Evolutionary conservation across 768 basidiomycete species (phyloP), one percentile per base, ranked within the genome.

Genomic region (Kwoniella europaea): DNA sequence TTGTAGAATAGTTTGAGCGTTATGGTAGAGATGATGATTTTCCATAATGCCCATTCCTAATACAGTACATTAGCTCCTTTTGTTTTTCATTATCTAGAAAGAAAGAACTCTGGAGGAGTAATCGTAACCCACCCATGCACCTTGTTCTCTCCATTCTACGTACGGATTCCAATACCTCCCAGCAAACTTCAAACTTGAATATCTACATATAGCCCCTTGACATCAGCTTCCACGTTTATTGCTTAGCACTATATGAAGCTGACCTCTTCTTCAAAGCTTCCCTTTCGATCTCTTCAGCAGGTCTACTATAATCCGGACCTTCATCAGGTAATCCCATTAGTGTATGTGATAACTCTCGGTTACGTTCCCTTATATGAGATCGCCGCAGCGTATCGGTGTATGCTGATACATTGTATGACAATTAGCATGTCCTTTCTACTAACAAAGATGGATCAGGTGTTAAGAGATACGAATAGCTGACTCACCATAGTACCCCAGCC

Each of bases 131-230:
- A 75, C 74, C 77, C 73, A 79, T 13, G 74, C 76, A 15, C 74
- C 77, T 67, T 79, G 79, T 52, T 82, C 79, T 56, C 76, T 71
- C 79, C 79, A 79, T 61, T 79, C 77, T 13, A 74, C 73, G 63
- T 76, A 78, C 6, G 76, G 73, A 64, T 79, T 77, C 74, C 77
- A 77, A 61, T 78, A 82, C 67, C 82, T 41, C 13, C 82, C 82
- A 3, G 76, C 76, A 41, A 77, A 76, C 62, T 70, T 72, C 22
- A 82, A 52, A 54, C 73, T 75, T 5, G 73, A 72, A 62, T 71
- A 83, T 43, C 79, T 75, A 53, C 10, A 65, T 53, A 29, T 27
- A 41, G 4, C 4, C 9, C 1, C 66, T 27, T 27, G 27, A 1
- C 10, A 60, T 67, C 58, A 67, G 44, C 29, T 44, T 60, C 0